Evolutionary conservation across 208 protist species (phyloP), one percentile per base, ranked within the genome.

Genomic region (Leishmania aethiopica): DNA sequence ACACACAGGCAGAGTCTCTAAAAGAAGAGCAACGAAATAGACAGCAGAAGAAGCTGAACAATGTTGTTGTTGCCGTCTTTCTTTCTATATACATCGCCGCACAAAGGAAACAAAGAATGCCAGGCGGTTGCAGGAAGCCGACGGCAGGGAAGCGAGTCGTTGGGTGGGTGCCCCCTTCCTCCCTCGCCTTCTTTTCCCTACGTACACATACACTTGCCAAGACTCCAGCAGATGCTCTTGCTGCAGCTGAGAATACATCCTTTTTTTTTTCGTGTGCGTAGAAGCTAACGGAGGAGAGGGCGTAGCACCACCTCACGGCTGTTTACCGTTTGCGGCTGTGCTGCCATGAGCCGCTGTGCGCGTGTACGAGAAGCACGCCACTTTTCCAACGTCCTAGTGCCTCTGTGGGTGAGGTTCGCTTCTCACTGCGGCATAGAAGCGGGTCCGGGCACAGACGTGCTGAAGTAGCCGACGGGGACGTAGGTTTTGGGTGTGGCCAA

Each of bases 11-110:
- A 45, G 11, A 73, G 19, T 2, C 45, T 19, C 45, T 19, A 53
- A 51, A 71, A 47, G 45, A 51, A 74, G 10, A 74, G 28, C 35
- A 74, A 64, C 55, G 6, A 22, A 76, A 42, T 76, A 10, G 66
- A 75, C 35, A 62, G 75, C 69, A 78, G 40, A 80, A 80, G 77
- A 80, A 80, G 77, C 60, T 53, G 49, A 67, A 32, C 45, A 69
- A 17, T 7, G 60, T 42, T 13, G 45, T 47, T 47, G 45, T 11
- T 47, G 42, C 19, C 17, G 7, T 45, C 3, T 37, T 71, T 42
- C 32, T 7, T 25, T 28, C 6, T 19, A 28, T 10, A 40, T 2
- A 45, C 13, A 71, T 13, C 3, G 22, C 17, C 15, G 35, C 40
- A 74, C 45, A 66, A 78, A 25, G 45, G n/a, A 76, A 32, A 77